A percentile compares a stretch with the other conserved stretches of the same genome.
Evolutionary conservation across 345 rosid genomes (phyloP).

Genomic region (Leavenworthia alabamica): DNA sequence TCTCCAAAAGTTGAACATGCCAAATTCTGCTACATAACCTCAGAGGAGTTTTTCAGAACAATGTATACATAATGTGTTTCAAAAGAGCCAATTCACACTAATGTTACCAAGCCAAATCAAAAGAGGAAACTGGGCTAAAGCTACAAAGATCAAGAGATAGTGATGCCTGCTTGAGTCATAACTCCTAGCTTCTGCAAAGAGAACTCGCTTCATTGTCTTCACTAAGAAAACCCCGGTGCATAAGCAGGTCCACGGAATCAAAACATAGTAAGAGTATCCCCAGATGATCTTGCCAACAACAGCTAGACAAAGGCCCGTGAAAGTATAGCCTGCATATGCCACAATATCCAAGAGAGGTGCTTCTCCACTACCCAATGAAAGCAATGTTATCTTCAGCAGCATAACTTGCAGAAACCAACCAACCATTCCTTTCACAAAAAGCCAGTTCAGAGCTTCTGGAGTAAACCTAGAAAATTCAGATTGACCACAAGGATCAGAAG

Average conservation of each 20-base stretch:
- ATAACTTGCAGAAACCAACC: slow-evolving; percentile 86
- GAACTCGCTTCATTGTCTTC: slow-evolving; percentile 94
- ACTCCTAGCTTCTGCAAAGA: slow-evolving; percentile 82
- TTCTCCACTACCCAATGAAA: slow-evolving; percentile 83
- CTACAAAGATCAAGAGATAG: slow-evolving; percentile 76
- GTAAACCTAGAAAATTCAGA: slow-evolving; percentile 50
- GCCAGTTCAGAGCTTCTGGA: slow-evolving; percentile 88
- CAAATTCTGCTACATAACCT: slow-evolving; percentile 25
- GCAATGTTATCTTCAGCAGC: slow-evolving; percentile 70
- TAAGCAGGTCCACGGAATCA: slow-evolving; percentile 80
- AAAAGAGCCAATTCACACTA: slow-evolving; percentile 81
- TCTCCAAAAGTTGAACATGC: slow-evolving; percentile 4
- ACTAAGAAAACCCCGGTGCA: slow-evolving; percentile 86
- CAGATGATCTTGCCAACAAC: slow-evolving; percentile 64
- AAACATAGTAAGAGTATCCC: slow-evolving; percentile 62
- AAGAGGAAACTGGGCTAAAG: slow-evolving; percentile 81
- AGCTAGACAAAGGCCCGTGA: slow-evolving; percentile 67
- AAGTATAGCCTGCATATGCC: slow-evolving; percentile 84
- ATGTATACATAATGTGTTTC: slow-evolving; percentile 11
- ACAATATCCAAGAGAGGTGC: slow-evolving; percentile 84
- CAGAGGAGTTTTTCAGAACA: slow-evolving; percentile 28
- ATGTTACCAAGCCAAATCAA: slow-evolving; percentile 92
- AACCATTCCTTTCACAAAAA: slow-evolving; percentile 77
- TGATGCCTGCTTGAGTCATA: slow-evolving; percentile 88
- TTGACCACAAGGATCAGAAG: background rate